Evolutionary conservation across 1,284 basidiomycete species (phyloP).

Genomic region (Cutaneotrichosporon mucoides): DNA sequence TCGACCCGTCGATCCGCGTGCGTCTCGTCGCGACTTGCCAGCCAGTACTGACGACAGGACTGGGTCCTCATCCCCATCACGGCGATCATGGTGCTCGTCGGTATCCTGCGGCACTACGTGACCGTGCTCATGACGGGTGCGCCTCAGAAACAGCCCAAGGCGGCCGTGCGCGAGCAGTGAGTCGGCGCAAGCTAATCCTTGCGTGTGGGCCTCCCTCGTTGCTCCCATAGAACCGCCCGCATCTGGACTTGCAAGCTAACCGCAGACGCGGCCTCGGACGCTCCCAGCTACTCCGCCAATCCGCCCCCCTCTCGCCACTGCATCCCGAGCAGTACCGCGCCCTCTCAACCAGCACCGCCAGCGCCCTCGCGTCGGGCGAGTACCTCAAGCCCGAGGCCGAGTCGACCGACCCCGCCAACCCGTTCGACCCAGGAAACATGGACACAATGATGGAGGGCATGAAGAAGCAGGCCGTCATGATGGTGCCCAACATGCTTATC

Average conservation of each 20-base stretch:
- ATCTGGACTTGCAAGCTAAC: too few relatives aligned
- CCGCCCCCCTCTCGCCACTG: constrained; percentile 72
- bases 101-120: constrained; percentile 89
- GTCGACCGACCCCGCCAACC: constrained; percentile 56
- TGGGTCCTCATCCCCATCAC: constrained; percentile 92
- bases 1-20: constrained; percentile 89
- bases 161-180: constrained; percentile 88
- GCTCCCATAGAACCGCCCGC: too few relatives aligned
- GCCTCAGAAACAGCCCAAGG: constrained; percentile 74
- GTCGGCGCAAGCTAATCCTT: too few relatives aligned
- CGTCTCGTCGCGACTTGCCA: constrained; percentile 11
- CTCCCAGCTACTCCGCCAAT: constrained; percentile 74
- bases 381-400: constrained; percentile 71
- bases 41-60: constrained; percentile 36
- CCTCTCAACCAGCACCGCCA: constrained; percentile 67
- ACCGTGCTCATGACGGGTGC: constrained; percentile 76
- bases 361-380: constrained; percentile 66
- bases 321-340: constrained; percentile 69
- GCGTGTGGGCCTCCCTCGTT: too few relatives aligned
- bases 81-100: constrained; percentile 94
- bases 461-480: constrained; percentile 97
- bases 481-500: constrained; percentile 91
- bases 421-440: constrained; percentile 86
- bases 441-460: constrained; percentile 98
- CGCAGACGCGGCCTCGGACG: constrained; percentile 77